phyloP scores from a whole-genome alignment of 2,329 filamentous ascomycete species.

The Colletotrichum orbiculare region DNA sequence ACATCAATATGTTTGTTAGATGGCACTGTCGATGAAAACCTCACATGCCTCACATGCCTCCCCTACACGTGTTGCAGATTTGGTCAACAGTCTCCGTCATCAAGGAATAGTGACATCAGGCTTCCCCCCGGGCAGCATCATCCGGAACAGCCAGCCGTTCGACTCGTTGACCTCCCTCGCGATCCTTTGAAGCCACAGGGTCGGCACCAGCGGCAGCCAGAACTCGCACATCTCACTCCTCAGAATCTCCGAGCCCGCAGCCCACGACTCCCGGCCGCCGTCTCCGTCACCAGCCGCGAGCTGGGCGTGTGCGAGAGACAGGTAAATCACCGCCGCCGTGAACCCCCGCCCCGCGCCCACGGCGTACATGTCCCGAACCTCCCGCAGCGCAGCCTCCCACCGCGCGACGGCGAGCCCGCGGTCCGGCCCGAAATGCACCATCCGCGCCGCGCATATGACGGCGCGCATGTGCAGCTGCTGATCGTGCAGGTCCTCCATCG shows the following conservation, averaged over 20 bases:
- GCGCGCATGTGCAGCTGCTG: conserved; percentile 46
- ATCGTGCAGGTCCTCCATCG: conserved; percentile 45
- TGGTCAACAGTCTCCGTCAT: neutral
- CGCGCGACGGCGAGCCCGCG: conserved; percentile 28
- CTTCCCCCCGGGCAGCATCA: conserved; percentile 46
- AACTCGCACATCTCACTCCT: conserved; percentile 45
- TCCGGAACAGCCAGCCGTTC: conserved; percentile 45
- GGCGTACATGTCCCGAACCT: conserved; percentile 38
- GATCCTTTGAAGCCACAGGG: conserved; percentile 44
- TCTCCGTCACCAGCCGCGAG: conserved; percentile 38
- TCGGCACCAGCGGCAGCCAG: conserved; percentile 44
- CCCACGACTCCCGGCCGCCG: conserved; percentile 39
- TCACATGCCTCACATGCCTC: too few species aligned
- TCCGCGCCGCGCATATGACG: conserved; percentile 42
- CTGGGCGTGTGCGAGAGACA: conserved; percentile 45
- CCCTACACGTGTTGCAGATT: too few species aligned
- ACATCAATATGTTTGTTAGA: too few species aligned
- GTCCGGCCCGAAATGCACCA: neutral
- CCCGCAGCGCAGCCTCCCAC: conserved; percentile 40
- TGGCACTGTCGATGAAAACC: too few species aligned
- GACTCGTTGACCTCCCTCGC: conserved; percentile 41
- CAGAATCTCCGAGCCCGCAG: conserved; percentile 26
- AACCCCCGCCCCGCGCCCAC: conserved; percentile 41
- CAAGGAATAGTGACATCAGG: conserved; percentile 35
- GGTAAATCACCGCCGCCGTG: conserved; percentile 41